Evolutionary conservation across 2,329 filamentous ascomycete species (phyloP).

Genomic region (Colletotrichum noveboracense): DNA sequence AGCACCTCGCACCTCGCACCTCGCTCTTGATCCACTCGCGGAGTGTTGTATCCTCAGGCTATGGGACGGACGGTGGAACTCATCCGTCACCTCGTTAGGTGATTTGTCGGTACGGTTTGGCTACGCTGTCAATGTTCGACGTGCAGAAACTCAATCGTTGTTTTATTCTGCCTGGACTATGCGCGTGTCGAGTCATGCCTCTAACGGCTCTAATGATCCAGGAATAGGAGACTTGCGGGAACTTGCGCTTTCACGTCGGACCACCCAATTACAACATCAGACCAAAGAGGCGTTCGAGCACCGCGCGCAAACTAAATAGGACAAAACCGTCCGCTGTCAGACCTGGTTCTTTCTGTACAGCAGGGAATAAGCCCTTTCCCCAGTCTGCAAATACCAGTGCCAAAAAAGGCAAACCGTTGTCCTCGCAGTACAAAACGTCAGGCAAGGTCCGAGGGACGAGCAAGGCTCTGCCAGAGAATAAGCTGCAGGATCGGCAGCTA

Average conservation of each 20-base stretch:
- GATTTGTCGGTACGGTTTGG: background rate
- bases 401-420: background rate
- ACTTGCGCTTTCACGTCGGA: background rate
- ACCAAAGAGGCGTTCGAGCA: constrained; percentile 6
- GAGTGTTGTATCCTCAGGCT: background rate
- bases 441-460: background rate
- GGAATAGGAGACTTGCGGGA: background rate
- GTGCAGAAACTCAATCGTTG: background rate
- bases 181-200: background rate
- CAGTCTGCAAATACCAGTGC: background rate
- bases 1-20: background rate
- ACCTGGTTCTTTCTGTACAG: background rate
- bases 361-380: background rate
- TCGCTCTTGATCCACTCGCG: background rate
- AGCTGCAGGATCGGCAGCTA: constrained; percentile 3
- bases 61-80: background rate
- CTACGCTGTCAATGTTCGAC: background rate
- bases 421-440: background rate
- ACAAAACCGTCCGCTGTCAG: background rate
- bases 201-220: background rate
- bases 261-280: background rate
- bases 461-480: background rate
- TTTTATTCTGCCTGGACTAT: background rate
- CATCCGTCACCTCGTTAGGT: background rate
- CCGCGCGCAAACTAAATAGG: background rate